Conservation (phyloP, 192 early-diverging fungal species). For the Coemansia sp. region DNA sequence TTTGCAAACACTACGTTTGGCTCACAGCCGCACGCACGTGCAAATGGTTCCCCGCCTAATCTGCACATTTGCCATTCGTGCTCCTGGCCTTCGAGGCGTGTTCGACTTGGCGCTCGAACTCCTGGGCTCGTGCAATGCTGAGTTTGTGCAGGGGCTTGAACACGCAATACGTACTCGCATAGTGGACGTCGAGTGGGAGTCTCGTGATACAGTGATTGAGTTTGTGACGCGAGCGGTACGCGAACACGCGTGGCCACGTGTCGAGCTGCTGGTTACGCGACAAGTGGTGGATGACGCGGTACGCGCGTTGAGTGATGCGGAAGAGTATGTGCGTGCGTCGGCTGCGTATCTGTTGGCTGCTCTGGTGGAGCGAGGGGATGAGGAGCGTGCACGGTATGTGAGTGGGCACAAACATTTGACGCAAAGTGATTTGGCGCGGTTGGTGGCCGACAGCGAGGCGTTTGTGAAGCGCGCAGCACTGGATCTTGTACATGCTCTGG, state of each 20-base stretch:
- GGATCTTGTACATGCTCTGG: conserved; percentile 22
- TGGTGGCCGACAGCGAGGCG: conserved; percentile 41
- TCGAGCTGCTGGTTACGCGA: background rate
- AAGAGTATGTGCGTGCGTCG: conserved; percentile 51
- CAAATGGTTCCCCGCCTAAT: conserved; percentile 15
- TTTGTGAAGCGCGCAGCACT: conserved; percentile 44
- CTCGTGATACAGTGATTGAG: conserved; percentile 39
- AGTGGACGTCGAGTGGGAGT: conserved; percentile 49
- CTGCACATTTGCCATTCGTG: conserved; percentile 28
- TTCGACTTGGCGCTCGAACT: conserved; percentile 26
- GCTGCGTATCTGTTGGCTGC: conserved; percentile 20
- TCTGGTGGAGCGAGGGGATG: background rate
- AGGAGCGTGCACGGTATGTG: background rate
- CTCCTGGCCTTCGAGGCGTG: conserved; percentile 31
- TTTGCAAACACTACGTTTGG: conserved; percentile 13
- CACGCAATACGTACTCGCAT: conserved; percentile 13
- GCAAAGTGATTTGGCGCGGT: background rate
- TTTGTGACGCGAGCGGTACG: conserved; percentile 12
- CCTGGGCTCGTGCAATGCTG: background rate
- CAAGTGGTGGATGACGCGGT: conserved; percentile 21
- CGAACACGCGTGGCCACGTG: background rate
- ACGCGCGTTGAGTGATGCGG: conserved; percentile 20
- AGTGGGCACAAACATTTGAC: background rate
- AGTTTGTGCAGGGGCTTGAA: background rate
- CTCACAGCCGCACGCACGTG: conserved; percentile 5